A percentile compares a stretch with the other conserved stretches of the same genome.
Evolutionary conservation across 2,329 filamentous ascomycete species (phyloP).

Genomic region (Colletotrichum sp.): DNA sequence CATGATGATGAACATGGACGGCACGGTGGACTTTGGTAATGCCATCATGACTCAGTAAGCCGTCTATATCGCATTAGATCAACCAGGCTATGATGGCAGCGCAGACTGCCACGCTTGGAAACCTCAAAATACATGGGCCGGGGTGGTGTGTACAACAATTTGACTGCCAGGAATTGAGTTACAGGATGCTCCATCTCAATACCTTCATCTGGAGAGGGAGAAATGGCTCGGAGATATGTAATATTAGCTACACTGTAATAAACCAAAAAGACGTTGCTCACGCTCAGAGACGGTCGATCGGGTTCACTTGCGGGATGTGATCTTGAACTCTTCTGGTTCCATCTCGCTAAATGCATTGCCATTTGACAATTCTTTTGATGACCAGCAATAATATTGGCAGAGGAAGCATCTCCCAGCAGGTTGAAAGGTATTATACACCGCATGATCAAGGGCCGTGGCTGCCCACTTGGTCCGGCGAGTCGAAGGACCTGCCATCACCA

Average conservation of each 20-base stretch:
- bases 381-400: not conserved
- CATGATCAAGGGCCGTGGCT: not conserved
- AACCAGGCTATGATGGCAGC: not conserved
- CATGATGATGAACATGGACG: conserved; percentile 24
- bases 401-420: not conserved
- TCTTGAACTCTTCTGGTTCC: not conserved
- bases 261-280: not conserved
- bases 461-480: not conserved
- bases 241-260: conserved; percentile 6
- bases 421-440: not conserved
- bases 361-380: not conserved
- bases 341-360: not conserved
- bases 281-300: not conserved
- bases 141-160: not conserved
- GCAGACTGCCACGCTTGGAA: not conserved
- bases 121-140: not conserved
- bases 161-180: not conserved
- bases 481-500: not conserved
- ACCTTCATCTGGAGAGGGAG: not conserved
- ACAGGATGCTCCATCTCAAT: not conserved
- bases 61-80: not conserved
- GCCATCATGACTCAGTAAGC: conserved; percentile 20
- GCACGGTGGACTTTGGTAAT: conserved; percentile 15
- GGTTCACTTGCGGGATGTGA: not conserved
- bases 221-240: not conserved